Conservation (phyloP, 805 yeast species). For the Debaryomyces maramus region DNA sequence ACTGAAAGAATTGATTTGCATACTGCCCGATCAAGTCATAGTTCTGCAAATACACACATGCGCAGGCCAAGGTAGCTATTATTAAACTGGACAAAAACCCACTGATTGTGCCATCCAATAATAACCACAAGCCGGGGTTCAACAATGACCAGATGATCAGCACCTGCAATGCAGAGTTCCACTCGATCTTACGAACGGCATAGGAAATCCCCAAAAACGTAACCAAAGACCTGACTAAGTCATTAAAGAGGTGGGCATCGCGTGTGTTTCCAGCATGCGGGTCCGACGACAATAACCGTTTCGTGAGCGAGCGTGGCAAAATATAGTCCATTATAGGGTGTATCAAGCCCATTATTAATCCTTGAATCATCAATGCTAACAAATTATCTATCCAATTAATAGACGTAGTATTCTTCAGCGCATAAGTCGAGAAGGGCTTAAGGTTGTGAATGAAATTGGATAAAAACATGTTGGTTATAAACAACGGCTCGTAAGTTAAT, state of each 20-base stretch:
- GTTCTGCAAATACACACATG: slow-evolving; percentile 30
- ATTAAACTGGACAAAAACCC: slow-evolving; percentile 46
- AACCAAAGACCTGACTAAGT: slow-evolving; percentile 45
- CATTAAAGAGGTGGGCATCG: slow-evolving; percentile 33
- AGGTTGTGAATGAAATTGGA: slow-evolving; percentile 24
- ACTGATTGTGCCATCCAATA: slow-evolving; percentile 58
- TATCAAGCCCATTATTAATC: slow-evolving; percentile 56
- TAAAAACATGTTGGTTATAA: slow-evolving; percentile 31
- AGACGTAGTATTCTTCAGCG: neutral
- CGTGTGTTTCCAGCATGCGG: slow-evolving; percentile 31
- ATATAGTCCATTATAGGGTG: slow-evolving; percentile 46
- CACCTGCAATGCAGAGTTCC: slow-evolving; percentile 67
- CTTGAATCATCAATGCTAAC: slow-evolving; percentile 46
- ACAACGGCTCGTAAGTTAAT: slow-evolving; percentile 43
- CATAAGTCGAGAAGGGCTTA: neutral
- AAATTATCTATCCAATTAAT: slow-evolving; percentile 6
- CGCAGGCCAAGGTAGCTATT: slow-evolving; percentile 33
- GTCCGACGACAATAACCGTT: slow-evolving; percentile 38
- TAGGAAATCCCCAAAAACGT: slow-evolving; percentile 71
- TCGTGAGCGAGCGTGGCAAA: slow-evolving; percentile 30
- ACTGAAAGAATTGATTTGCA: slow-evolving; percentile 6
- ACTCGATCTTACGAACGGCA: slow-evolving; percentile 67
- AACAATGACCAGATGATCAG: slow-evolving; percentile 61
- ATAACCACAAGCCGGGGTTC: slow-evolving; percentile 66
- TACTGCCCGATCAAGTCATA: slow-evolving; percentile 18